A percentile compares a stretch with the other conserved stretches of the same genome.
Evolutionary conservation across 371 early-diverging fungal genomes (phyloP).

Genomic region (Mucor saturninus): DNA sequence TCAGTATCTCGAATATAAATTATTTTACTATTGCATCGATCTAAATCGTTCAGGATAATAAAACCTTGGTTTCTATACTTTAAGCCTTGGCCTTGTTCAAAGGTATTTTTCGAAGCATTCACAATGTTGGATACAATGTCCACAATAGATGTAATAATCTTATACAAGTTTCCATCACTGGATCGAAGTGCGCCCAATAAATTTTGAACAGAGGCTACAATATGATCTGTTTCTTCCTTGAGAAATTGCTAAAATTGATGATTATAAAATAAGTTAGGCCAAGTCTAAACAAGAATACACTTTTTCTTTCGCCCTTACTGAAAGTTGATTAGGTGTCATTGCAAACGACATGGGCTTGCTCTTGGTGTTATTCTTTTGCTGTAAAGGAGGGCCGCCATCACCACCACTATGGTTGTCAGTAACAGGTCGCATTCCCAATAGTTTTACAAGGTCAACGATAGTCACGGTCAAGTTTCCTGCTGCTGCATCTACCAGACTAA

Average conservation of each 20-base stretch:
- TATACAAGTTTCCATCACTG: constrained; percentile 18
- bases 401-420: constrained; percentile 9
- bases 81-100: constrained; percentile 46
- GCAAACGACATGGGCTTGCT: neutral
- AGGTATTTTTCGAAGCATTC: constrained; percentile 46
- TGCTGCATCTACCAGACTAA: constrained; percentile 76
- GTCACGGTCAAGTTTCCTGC: constrained; percentile 77
- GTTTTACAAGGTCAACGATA: constrained; percentile 77
- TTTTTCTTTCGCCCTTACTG: constrained; percentile 24
- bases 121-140: constrained; percentile 54
- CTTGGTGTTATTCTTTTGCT: neutral
- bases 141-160: constrained; percentile 73
- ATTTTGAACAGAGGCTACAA: constrained; percentile 86
- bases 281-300: neutral
- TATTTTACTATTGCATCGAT: constrained; percentile 68
- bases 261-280: neutral
- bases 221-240: constrained; percentile 84
- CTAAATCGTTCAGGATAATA: constrained; percentile 72
- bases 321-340: constrained; percentile 33
- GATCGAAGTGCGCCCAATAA: constrained; percentile 75
- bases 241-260: constrained; percentile 60
- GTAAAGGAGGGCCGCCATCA: neutral
- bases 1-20: constrained; percentile 67
- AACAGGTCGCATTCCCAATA: constrained; percentile 56
- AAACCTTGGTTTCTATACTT: constrained; percentile 47